A percentile compares a stretch with the other conserved stretches of the same genome.
These are phyloP conservation scores for Fusarium tanahbumbuense DNA, from an alignment of 2,329 filamentous ascomycete genomes.

Conservation along the genomic window DNA sequence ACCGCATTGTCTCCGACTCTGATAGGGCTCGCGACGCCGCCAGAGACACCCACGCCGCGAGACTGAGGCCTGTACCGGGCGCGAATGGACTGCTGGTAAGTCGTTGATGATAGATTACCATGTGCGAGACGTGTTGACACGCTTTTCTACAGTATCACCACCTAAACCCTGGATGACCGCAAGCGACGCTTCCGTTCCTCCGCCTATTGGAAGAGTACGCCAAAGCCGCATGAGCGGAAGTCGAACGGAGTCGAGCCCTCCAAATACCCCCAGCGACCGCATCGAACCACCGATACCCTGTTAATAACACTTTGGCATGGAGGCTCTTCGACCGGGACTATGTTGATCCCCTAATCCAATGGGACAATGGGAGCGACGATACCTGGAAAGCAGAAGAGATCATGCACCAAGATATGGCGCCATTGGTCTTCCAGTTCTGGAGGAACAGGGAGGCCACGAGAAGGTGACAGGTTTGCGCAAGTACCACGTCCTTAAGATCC, in stretches of 20 bases:
- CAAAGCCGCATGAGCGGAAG: not conserved
- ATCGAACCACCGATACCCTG: not conserved
- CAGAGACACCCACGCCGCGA: not conserved
- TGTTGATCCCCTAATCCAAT: not conserved
- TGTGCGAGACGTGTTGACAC: not conserved
- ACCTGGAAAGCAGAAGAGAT: slow-evolving; percentile 3
- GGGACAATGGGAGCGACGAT: not conserved
- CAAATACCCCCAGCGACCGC: not conserved
- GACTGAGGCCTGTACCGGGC: not conserved
- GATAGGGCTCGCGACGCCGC: not conserved
- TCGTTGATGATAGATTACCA: not conserved
- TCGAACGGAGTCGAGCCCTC: not conserved
- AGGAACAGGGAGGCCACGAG: not conserved
- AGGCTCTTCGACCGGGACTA: not conserved
- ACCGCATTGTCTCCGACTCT: not conserved
- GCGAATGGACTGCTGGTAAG: not conserved
- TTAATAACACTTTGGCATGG: not conserved
- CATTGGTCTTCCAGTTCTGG: not conserved
- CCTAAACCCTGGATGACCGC: not conserved
- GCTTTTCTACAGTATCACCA: not conserved
- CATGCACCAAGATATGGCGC: not conserved
- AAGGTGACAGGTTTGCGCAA: not conserved
- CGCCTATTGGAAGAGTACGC: not conserved
- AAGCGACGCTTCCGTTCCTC: not conserved
- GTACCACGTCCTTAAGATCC: not conserved